phyloP scores from a whole-genome alignment of 306 rosid species.

The Casuarina glauca region DNA sequence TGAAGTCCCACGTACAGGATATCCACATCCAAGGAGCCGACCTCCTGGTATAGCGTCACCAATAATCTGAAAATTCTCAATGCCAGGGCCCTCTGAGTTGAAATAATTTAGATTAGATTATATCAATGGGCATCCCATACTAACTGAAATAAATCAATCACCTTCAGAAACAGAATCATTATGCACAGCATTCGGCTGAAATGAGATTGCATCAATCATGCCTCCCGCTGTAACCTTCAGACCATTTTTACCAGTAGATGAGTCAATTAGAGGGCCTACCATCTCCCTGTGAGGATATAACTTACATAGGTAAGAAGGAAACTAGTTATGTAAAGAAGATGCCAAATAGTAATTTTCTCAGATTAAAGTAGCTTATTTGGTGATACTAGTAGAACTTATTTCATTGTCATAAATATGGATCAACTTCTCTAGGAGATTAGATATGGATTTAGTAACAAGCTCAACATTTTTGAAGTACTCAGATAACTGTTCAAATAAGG shows the following conservation, averaged over 20 bases:
- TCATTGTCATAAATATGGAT: neutral
- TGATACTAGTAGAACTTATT: neutral
- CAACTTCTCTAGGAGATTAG: neutral
- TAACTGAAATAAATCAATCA: constrained; percentile 25
- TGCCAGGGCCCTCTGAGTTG: constrained; percentile 72
- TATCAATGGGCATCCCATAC: constrained; percentile 8
- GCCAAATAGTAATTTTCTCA: constrained; percentile 5
- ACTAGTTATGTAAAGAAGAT: constrained; percentile 5
- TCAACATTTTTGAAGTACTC: neutral
- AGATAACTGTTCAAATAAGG: neutral
- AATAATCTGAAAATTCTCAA: constrained; percentile 83
- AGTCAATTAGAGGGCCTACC: constrained; percentile 33
- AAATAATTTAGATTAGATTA: constrained; percentile 24
- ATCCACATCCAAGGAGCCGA: constrained; percentile 95
- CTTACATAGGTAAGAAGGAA: constrained; percentile 23
- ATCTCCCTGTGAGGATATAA: constrained; percentile 51
- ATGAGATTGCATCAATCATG: constrained; percentile 34
- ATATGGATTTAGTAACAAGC: neutral
- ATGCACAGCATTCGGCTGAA: constrained; percentile 33
- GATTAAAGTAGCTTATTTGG: neutral
- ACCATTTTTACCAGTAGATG: constrained; percentile 36
- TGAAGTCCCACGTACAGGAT: constrained; percentile 80
- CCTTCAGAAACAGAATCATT: constrained; percentile 58
- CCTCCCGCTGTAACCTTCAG: constrained; percentile 27
- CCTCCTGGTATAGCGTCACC: constrained; percentile 90